Evolutionary conservation across 805 yeast genomes (phyloP).

Genomic region (Priceomyces carsonii): DNA sequence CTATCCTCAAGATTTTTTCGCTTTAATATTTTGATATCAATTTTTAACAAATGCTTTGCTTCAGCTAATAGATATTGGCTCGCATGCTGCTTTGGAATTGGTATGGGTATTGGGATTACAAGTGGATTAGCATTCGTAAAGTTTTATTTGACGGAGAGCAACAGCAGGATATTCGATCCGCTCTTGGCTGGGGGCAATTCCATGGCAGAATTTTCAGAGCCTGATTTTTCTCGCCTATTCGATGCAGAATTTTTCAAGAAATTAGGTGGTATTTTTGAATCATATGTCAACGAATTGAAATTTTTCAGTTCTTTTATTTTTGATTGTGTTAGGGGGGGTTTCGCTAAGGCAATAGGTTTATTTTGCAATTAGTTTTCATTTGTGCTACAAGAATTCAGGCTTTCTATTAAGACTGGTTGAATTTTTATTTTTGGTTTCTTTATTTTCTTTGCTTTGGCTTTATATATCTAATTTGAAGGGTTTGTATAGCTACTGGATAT

Average conservation of each 20-base stretch:
- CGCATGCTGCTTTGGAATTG: constrained; percentile 35
- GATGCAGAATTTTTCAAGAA: constrained; percentile 7
- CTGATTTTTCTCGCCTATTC: not conserved
- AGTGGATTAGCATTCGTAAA: constrained; percentile 21
- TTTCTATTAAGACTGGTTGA: not conserved
- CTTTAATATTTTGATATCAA: constrained; percentile 16
- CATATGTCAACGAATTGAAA: constrained; percentile 7
- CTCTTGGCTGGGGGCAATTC: constrained; percentile 2
- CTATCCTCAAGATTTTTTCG: constrained; percentile 26
- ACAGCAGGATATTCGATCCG: constrained; percentile 1
- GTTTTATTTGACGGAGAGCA: constrained; percentile 1
- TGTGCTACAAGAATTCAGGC: not conserved
- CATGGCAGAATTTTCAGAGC: not conserved
- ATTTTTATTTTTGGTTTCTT: not conserved
- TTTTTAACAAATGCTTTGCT: constrained; percentile 12
- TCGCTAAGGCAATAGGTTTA: constrained; percentile 19
- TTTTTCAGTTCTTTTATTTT: constrained; percentile 16
- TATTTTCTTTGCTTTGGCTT: no score
- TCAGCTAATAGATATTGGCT: constrained; percentile 19
- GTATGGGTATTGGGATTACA: constrained; percentile 38
- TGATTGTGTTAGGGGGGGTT: constrained; percentile 24
- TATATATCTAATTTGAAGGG: no score
- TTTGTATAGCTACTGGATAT: no score
- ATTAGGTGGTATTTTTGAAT: constrained; percentile 5
- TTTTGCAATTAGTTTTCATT: not conserved